A percentile compares a stretch with the other conserved stretches of the same genome.
These are phyloP conservation scores for Cyberlindnera euphorbiiphila DNA, from an alignment of 805 yeast genomes.

Conservation along the genomic window DNA sequence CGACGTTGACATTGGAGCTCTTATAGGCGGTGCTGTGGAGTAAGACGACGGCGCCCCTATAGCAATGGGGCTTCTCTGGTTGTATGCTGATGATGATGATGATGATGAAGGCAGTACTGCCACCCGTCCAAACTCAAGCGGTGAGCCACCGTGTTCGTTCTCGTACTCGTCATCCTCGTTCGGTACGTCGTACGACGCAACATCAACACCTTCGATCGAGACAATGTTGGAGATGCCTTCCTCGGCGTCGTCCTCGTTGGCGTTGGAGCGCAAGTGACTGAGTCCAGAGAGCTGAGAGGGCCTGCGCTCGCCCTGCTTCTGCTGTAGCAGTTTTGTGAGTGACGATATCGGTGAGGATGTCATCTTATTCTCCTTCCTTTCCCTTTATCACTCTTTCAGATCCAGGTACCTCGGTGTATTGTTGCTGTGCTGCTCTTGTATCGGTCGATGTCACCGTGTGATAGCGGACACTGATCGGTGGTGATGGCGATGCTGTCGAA, in stretches of 20 bases:
- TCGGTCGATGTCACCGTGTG: no score
- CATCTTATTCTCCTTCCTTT: slow-evolving; percentile 3
- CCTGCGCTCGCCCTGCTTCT: slow-evolving; percentile 19
- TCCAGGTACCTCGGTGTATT: no score
- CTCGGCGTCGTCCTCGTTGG: no score
- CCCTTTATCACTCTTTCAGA: no score
- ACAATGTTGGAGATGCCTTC: slow-evolving; percentile 23
- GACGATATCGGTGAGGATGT: slow-evolving; percentile 27
- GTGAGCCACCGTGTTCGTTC: slow-evolving; percentile 9
- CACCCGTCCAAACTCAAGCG: slow-evolving; percentile 13
- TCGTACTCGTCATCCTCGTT: slow-evolving; percentile 9
- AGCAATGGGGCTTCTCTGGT: slow-evolving; percentile 26
- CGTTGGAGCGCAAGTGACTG: slow-evolving; percentile 9
- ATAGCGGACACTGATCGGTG: no score
- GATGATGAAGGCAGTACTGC: no score
- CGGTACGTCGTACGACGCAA: slow-evolving; percentile 8
- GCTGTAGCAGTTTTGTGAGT: slow-evolving; percentile 27
- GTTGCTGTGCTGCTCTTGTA: background rate
- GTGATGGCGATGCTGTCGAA: no score
- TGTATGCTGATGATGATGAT: no score
- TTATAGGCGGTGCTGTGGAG: slow-evolving; percentile 28
- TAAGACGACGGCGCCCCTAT: slow-evolving; percentile 18
- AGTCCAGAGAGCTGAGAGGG: slow-evolving; percentile 8
- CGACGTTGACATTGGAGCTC: slow-evolving; percentile 28
- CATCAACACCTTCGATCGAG: slow-evolving; percentile 30